Conservation (phyloP, 495 filamentous ascomycete genomes). For the Cercophora sp. region DNA sequence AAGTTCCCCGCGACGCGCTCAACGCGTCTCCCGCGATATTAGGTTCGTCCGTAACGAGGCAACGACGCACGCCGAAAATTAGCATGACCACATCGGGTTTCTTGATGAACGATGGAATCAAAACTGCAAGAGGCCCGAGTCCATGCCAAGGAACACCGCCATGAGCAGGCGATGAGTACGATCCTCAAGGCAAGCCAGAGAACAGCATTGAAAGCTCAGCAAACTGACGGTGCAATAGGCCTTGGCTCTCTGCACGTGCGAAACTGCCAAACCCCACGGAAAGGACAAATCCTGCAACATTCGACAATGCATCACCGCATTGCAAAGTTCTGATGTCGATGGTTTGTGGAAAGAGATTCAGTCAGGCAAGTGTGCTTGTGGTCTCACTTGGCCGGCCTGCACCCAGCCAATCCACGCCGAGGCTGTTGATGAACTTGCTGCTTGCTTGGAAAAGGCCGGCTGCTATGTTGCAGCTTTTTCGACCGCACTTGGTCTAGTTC, state of each 20-base stretch:
- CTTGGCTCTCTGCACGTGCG: neutral
- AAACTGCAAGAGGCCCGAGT: neutral
- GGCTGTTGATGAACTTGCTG: conserved; percentile 21
- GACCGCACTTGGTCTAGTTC: conserved; percentile 22
- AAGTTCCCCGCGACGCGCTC: too few species aligned
- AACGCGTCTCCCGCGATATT: too few species aligned
- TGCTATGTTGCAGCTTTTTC: conserved; percentile 22
- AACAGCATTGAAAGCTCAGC: conserved; percentile 18
- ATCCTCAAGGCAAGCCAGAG: neutral
- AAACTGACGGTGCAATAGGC: too few species aligned
- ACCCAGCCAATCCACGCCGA: conserved; percentile 10
- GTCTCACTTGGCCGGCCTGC: conserved; percentile 24
- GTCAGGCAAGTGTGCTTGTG: conserved; percentile 19
- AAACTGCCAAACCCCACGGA: conserved; percentile 14
- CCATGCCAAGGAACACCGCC: neutral
- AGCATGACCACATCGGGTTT: too few species aligned
- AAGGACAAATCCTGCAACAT: conserved; percentile 28
- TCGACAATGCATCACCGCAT: conserved; percentile 16
- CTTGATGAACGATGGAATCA: too few species aligned
- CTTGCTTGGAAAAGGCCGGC: conserved; percentile 14
- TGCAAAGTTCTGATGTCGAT: conserved; percentile 10
- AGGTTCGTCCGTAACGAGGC: too few species aligned
- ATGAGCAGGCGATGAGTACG: neutral
- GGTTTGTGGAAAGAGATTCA: conserved; percentile 9
- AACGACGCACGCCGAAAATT: too few species aligned